Percentiles rank a stretch among this genome's conserved stretches.
Conservation (phyloP, 345 rosid genomes). For the Corchorus olitorius region DNA sequence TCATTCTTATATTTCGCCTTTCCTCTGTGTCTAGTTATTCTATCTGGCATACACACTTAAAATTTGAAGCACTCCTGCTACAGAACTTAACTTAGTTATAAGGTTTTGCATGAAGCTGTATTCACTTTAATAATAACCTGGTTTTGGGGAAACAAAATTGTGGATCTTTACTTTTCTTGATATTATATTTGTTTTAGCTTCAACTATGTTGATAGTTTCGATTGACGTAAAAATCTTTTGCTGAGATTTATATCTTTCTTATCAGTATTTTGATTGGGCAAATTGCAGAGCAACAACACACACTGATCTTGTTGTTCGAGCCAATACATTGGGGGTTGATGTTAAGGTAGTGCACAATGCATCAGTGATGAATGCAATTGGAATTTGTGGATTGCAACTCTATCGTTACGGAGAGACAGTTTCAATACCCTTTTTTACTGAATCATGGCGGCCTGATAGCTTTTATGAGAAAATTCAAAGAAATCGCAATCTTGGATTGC, state of each 20-base stretch:
- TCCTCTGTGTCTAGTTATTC: not conserved
- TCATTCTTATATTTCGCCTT: not conserved
- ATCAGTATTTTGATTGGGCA: too few relatives aligned
- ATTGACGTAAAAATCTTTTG: too few relatives aligned
- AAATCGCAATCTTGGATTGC: constrained; percentile 72
- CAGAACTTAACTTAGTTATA: not conserved
- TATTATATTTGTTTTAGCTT: too few relatives aligned
- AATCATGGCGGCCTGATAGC: constrained; percentile 92
- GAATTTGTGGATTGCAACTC: constrained; percentile 88
- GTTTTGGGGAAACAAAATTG: too few relatives aligned
- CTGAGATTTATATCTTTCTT: too few relatives aligned
- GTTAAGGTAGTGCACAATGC: constrained; percentile 90
- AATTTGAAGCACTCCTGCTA: not conserved
- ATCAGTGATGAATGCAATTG: constrained; percentile 92
- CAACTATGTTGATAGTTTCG: too few relatives aligned
- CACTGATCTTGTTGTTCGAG: constrained; percentile 90
- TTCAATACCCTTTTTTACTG: constrained; percentile 82
- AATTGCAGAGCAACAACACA: constrained; percentile 86
- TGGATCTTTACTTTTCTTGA: too few relatives aligned
- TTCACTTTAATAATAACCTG: not conserved
- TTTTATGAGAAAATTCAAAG: constrained; percentile 78
- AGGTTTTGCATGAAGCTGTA: not conserved
- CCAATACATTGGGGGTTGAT: constrained; percentile 64
- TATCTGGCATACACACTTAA: not conserved
- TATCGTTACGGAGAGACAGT: constrained; percentile 93